These are phyloP conservation scores for Calvatia gigantea DNA, from an alignment of 768 basidiomycete genomes.

Conservation along the genomic window DNA sequence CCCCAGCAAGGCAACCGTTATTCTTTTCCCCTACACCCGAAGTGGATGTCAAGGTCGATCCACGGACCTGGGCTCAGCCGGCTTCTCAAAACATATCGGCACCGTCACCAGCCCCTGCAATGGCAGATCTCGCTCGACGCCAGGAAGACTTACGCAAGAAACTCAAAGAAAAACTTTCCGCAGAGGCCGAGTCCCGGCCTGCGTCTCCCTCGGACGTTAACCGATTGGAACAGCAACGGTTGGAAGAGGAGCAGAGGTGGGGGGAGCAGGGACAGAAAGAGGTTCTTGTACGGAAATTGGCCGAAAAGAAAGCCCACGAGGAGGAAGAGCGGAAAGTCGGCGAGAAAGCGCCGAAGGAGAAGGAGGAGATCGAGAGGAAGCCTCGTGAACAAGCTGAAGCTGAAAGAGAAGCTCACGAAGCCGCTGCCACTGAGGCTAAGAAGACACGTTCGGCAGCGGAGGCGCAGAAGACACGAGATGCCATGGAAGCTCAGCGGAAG, in stretches of 20 bases:
- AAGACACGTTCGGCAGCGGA: background rate
- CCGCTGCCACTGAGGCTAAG: background rate
- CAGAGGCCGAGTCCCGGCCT: background rate
- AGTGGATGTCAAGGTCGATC: conserved; percentile 5
- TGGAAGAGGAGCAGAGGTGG: background rate
- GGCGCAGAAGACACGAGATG: background rate
- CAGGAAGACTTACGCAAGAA: conserved; percentile 1
- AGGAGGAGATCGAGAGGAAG: background rate
- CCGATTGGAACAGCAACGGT: background rate
- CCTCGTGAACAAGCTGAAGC: background rate
- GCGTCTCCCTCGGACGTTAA: background rate
- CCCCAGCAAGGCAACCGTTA: background rate
- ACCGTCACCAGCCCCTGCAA: background rate
- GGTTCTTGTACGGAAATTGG: background rate
- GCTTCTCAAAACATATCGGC: too few species aligned
- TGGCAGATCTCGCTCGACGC: background rate
- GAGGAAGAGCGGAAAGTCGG: background rate
- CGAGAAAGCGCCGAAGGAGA: background rate
- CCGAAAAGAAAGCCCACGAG: background rate
- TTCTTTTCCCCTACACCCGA: conserved; percentile 8
- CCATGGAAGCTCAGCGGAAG: background rate
- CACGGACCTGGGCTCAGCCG: background rate
- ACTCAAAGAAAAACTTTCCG: background rate
- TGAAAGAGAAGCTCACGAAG: background rate
- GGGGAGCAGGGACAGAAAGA: background rate